Conservation (phyloP, 1,284 basidiomycete species). For the Ustilago lituana region DNA sequence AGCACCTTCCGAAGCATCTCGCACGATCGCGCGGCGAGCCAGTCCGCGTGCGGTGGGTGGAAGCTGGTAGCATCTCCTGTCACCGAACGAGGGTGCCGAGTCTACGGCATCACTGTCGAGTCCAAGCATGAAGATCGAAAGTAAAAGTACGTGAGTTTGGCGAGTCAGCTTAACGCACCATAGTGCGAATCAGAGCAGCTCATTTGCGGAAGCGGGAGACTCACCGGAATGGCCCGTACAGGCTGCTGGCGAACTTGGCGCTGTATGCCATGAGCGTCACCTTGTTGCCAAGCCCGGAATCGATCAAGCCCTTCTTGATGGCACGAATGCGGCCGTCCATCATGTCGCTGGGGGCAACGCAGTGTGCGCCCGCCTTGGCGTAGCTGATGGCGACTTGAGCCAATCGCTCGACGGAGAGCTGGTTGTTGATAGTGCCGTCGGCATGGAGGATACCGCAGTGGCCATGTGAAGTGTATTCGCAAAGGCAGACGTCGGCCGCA, state of each 20-base stretch:
- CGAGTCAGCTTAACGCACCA: too few relatives aligned
- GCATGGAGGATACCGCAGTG: conserved; percentile 87
- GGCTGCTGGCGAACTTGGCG: conserved; percentile 96
- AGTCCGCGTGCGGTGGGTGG: conserved; percentile 88
- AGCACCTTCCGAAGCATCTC: conserved; percentile 90
- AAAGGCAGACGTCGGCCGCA: conserved; percentile 96
- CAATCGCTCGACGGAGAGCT: conserved; percentile 76
- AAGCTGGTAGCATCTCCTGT: conserved; percentile 97
- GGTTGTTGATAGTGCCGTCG: conserved; percentile 76
- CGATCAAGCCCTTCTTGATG: conserved; percentile 87
- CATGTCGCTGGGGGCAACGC: conserved; percentile 99
- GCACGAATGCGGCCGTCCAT: conserved; percentile 94
- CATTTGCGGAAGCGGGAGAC: too few relatives aligned
- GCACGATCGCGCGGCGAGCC: conserved; percentile 88
- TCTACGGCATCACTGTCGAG: conserved; percentile 86
- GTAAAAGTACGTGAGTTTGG: not conserved
- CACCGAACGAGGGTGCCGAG: conserved; percentile 90
- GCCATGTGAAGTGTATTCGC: conserved; percentile 98
- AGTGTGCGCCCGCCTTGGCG: conserved; percentile 92
- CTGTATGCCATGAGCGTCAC: conserved; percentile 92
- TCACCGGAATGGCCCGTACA: conserved; percentile 96
- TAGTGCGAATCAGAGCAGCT: too few relatives aligned
- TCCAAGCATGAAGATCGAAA: not conserved
- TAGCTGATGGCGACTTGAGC: conserved; percentile 92
- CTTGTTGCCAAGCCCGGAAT: conserved; percentile 78